Conservation (phyloP, 2,329 filamentous ascomycete species). For the Claviceps paspali region DNA sequence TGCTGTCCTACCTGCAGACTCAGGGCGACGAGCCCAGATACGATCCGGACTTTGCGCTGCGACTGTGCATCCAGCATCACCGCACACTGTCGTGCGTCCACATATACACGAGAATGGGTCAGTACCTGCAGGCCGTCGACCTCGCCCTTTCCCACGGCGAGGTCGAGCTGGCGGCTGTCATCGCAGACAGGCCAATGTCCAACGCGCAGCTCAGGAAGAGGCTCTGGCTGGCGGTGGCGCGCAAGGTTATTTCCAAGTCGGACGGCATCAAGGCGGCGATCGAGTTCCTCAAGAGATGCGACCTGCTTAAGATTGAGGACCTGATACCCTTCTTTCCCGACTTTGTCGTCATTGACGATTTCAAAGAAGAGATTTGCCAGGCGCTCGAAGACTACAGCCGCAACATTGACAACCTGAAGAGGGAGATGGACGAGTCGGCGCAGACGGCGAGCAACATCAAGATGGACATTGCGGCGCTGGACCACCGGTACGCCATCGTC, state of each 20-base stretch:
- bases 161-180: conserved; percentile 74
- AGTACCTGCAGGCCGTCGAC: conserved; percentile 86
- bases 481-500: conserved; percentile 86
- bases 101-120: conserved; percentile 92
- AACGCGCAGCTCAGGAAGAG: conserved; percentile 75
- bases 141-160: conserved; percentile 81
- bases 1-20: conserved; percentile 78
- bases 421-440: conserved; percentile 91
- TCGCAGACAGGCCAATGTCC: conserved; percentile 73
- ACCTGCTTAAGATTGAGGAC: conserved; percentile 87
- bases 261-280: conserved; percentile 87
- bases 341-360: conserved; percentile 96
- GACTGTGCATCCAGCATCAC: conserved; percentile 86
- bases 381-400: conserved; percentile 88
- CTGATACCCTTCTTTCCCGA: conserved; percentile 97
- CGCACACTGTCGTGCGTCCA: conserved; percentile 90
- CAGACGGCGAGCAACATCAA: conserved; percentile 84
- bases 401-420: conserved; percentile 74
- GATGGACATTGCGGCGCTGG: conserved; percentile 70
- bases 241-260: conserved; percentile 77
- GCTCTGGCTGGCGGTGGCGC: conserved; percentile 87
- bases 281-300: conserved; percentile 81
- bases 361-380: conserved; percentile 93
- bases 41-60: conserved; percentile 89
- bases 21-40: conserved; percentile 79